Conservation (phyloP, 805 yeast genomes). For the Brettanomyces sp. region DNA sequence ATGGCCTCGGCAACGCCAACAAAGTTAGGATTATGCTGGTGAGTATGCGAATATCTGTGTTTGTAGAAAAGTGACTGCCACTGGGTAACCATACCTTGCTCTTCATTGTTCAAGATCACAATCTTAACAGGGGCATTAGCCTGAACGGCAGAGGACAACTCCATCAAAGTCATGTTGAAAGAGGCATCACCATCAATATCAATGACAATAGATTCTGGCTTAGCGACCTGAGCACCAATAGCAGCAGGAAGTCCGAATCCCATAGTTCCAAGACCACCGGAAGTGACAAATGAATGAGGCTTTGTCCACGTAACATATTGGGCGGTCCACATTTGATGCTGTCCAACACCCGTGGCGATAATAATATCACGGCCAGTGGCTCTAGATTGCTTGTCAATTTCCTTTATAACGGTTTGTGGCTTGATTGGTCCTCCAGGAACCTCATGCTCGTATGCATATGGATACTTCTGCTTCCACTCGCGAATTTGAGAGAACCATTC, state of each 20-base stretch:
- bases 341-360: constrained; percentile 97
- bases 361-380: constrained; percentile 64
- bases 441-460: constrained; percentile 74
- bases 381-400: constrained; percentile 63
- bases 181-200: constrained; percentile 99
- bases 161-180: constrained; percentile 95
- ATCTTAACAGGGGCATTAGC: constrained; percentile 86
- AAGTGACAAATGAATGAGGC: constrained; percentile 92
- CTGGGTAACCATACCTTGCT: constrained; percentile 99
- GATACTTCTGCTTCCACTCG: constrained; percentile 80
- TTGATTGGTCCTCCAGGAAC: constrained; percentile 73
- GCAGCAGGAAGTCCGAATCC: constrained; percentile 97
- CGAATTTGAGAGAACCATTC: constrained; percentile 72
- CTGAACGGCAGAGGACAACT: constrained; percentile 90
- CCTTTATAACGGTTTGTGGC: constrained; percentile 85
- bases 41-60: constrained; percentile 96
- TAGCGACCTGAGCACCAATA: constrained; percentile 95
- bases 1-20: constrained; percentile 88
- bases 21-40: constrained; percentile 90
- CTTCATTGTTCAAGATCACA: constrained; percentile 88
- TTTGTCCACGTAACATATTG: constrained; percentile 91
- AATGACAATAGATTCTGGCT: constrained; percentile 89
- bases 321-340: constrained; percentile 99
- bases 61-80: constrained; percentile 98
- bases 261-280: constrained; percentile 99